Conservation (phyloP, 768 basidiomycete species). For the Boletus bicolor region DNA sequence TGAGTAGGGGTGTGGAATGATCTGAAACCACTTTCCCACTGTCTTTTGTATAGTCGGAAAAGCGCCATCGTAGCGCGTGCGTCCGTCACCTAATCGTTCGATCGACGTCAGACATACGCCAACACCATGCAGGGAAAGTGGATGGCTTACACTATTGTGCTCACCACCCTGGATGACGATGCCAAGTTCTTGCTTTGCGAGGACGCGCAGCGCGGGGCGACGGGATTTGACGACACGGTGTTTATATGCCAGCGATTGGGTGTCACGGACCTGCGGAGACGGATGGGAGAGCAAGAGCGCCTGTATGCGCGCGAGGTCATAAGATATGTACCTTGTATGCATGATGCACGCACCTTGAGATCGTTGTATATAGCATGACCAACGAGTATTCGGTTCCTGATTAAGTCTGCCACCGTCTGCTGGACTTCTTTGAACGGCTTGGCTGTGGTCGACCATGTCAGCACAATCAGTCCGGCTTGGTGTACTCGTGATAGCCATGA, state of each 20-base stretch:
- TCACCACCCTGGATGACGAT: slow-evolving; percentile 83
- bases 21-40: slow-evolving; percentile 65
- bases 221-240: slow-evolving; percentile 59
- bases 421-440: slow-evolving; percentile 79
- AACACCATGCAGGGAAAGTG: neutral
- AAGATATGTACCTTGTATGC: neutral
- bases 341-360: slow-evolving; percentile 51
- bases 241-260: slow-evolving; percentile 59
- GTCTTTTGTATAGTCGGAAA: slow-evolving; percentile 75
- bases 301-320: slow-evolving; percentile 18
- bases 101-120: neutral
- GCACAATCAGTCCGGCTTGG: neutral
- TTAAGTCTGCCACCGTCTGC: slow-evolving; percentile 66
- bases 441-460: slow-evolving; percentile 42
- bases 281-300: slow-evolving; percentile 74
- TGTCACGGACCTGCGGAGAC: slow-evolving; percentile 60
- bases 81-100: slow-evolving; percentile 68
- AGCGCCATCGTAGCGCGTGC: slow-evolving; percentile 95
- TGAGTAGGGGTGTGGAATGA: neutral
- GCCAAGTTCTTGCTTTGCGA: slow-evolving; percentile 77
- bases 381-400: slow-evolving; percentile 76
- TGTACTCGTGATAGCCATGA: no score
- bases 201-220: slow-evolving; percentile 71
- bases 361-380: slow-evolving; percentile 94
- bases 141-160: slow-evolving; percentile 74